phyloP scores from a whole-genome alignment of 73 alveolate genomes.

The Paramecium caudatum region DNA sequence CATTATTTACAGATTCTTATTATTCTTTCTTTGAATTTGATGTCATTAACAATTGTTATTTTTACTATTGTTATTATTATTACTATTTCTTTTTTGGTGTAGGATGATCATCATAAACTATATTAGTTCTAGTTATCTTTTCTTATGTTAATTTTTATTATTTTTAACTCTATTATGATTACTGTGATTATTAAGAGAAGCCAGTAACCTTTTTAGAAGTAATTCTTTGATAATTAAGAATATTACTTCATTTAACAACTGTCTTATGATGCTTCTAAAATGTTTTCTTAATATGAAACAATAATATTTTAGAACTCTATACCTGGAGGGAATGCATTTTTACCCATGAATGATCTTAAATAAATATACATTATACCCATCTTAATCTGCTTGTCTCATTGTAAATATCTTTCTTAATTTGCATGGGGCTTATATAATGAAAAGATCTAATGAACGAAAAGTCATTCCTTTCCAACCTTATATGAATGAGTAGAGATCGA shows the following conservation, averaged over 20 bases:
- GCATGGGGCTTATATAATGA: slow-evolving; percentile 9
- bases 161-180: background rate
- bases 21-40: background rate
- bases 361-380: background rate
- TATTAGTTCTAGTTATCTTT: slow-evolving; percentile 40
- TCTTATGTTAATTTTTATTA: slow-evolving; percentile 20
- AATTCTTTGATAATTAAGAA: background rate
- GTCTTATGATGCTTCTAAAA: slow-evolving; percentile 37
- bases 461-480: slow-evolving; percentile 68
- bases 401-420: slow-evolving; percentile 61
- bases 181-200: slow-evolving; percentile 31
- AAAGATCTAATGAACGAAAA: slow-evolving; percentile 25
- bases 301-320: slow-evolving; percentile 4
- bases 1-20: slow-evolving; percentile 2
- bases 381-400: slow-evolving; percentile 34
- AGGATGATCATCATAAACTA: slow-evolving; percentile 67
- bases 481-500: slow-evolving; percentile 58
- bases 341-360: background rate
- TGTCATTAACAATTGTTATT: slow-evolving; percentile 10
- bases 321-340: slow-evolving; percentile 9
- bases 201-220: slow-evolving; percentile 66
- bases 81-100: slow-evolving; percentile 39
- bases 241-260: slow-evolving; percentile 48
- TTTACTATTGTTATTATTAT: background rate
- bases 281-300: background rate